phyloP scores from a whole-genome alignment of 306 rosid species.

The Trifolium subterraneum region DNA sequence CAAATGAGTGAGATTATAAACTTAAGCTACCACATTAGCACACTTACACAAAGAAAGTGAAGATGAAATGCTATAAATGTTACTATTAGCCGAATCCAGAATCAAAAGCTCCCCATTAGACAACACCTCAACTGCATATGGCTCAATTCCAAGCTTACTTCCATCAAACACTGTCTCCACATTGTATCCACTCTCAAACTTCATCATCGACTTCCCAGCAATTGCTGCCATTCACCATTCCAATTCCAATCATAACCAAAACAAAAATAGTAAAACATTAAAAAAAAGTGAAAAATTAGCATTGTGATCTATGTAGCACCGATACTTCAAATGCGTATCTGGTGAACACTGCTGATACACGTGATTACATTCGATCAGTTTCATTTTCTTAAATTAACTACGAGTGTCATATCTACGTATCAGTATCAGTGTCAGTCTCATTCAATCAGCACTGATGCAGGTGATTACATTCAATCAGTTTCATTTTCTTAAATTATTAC shows the following conservation, averaged over 20 bases:
- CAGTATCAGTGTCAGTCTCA: too few relatives aligned
- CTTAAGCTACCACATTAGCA: conserved; percentile 21
- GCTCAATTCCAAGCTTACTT: conserved; percentile 95
- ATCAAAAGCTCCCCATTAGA: conserved; percentile 85
- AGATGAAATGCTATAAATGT: conserved; percentile 79
- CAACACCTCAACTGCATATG: conserved; percentile 79
- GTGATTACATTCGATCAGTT: too few relatives aligned
- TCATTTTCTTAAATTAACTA: too few relatives aligned
- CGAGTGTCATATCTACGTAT: background rate
- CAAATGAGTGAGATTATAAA: conserved; percentile 31
- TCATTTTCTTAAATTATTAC: too few relatives aligned
- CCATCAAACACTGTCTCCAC: conserved; percentile 98
- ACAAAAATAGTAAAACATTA: background rate
- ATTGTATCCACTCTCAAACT: conserved; percentile 82
- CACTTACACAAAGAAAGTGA: conserved; percentile 86
- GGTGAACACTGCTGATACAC: background rate
- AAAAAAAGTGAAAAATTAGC: background rate
- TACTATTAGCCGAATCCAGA: conserved; percentile 82
- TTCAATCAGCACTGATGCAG: background rate
- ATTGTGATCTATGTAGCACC: conserved; percentile 21
- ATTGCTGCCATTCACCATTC: conserved; percentile 55
- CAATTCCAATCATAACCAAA: conserved; percentile 29
- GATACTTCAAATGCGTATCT: background rate
- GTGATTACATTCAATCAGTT: background rate
- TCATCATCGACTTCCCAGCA: conserved; percentile 77